Evolutionary conservation across 2,329 filamentous ascomycete species (phyloP), one percentile per base, ranked within the genome.

Genomic region (Fusarium sp.): DNA sequence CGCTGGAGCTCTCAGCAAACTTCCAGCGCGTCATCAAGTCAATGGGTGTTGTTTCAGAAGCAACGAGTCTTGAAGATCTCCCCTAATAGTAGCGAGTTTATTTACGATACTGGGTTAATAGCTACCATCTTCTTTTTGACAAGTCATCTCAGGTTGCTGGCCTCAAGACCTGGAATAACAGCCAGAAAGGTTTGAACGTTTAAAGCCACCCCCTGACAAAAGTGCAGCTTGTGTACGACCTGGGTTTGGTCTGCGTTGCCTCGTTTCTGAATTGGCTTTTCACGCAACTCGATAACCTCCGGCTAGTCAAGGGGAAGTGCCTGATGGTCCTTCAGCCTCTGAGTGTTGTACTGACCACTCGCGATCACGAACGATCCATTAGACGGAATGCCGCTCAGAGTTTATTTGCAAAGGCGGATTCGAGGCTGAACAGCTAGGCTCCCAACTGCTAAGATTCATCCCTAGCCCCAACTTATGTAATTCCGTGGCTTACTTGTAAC

Each of bases 131-230:
- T 17, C 48, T 33, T 44, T 40, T 46, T 51, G 41, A 44, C 20
- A 49, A 61, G 40, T 65, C 65, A 54, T 49, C 46, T 37, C 17
- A 47, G 35, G 20, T 47, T 11, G 44, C 39, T 50, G 59, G 65
- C 65, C 65, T 68, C 65, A 61, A 49, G 51, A 48, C 14, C 7
- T 26, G 20, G 20, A 30, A 62, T 43, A 32, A 33, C 19, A 20
- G 26, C 24, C 20, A 19, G 32, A 33, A 49, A 19, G 40, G 48
- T 32, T 39, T 47, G 24, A 13, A 33, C 43, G 35, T 49, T 46
- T 67, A 49, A 43, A 68, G 50, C 60, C 65, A 68, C 65, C 65
- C 65, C 65, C 65, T 65, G 65, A 65, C n/a, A 19, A 20, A 48
- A 47, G 41, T 68, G 35, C 41, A 32, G 35, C 46, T 68, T 45